Percentiles rank a stretch among this genome's conserved stretches.
phyloP scores from a whole-genome alignment of 116 monocot genomes.

The Thalassia testudinum region DNA sequence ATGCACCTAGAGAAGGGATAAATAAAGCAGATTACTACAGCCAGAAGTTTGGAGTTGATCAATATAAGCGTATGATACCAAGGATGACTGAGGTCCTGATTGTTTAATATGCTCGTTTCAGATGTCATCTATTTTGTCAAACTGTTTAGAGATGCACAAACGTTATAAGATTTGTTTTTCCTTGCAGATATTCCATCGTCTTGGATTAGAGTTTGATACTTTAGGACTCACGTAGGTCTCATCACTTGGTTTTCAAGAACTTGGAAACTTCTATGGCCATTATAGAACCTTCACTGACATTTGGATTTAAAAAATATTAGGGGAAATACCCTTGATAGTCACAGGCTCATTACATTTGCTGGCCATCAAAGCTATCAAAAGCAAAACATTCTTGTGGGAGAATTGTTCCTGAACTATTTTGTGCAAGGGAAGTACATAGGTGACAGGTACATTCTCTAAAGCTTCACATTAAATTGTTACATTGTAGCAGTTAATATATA shows the following conservation, averaged over 20 bases:
- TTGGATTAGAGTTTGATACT: slow-evolving; percentile 70
- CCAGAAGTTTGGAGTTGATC: slow-evolving; percentile 54
- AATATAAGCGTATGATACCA: slow-evolving; percentile 27
- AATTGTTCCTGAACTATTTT: slow-evolving; percentile 61
- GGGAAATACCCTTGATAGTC: slow-evolving; percentile 74
- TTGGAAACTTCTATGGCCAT: neutral
- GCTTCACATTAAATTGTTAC: neutral
- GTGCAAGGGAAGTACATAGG: slow-evolving; percentile 74
- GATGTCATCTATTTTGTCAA: neutral
- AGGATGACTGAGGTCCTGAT: slow-evolving; percentile 51
- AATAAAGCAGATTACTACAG: slow-evolving; percentile 48
- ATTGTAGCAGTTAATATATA: neutral
- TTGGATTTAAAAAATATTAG: slow-evolving; percentile 18
- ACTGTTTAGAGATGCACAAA: too few species aligned
- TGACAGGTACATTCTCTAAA: slow-evolving; percentile 34
- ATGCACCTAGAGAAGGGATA: slow-evolving; percentile 76
- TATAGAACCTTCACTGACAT: too few species aligned
- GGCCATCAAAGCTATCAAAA: slow-evolving; percentile 65
- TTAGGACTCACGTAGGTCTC: slow-evolving; percentile 60
- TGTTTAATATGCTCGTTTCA: neutral
- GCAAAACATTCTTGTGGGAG: slow-evolving; percentile 68
- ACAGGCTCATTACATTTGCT: slow-evolving; percentile 80
- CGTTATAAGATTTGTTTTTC: neutral
- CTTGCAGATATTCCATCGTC: slow-evolving; percentile 47
- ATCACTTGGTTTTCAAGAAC: neutral